phyloP scores from a whole-genome alignment of 768 basidiomycete species.

The Leucocoprinus sp. region DNA sequence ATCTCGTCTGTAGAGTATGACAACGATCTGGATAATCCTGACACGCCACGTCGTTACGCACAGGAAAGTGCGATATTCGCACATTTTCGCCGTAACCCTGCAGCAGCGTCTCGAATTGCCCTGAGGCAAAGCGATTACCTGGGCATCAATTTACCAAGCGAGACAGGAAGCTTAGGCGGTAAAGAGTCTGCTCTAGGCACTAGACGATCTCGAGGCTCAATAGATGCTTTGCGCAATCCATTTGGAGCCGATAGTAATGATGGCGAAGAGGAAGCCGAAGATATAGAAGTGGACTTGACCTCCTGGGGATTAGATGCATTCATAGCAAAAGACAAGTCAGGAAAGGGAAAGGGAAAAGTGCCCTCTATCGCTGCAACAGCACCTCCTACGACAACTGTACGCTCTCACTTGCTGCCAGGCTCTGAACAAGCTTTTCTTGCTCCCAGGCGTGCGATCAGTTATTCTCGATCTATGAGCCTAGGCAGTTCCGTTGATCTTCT shows the following conservation, averaged over 20 bases:
- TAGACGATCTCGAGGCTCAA: slow-evolving; percentile 48
- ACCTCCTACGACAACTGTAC: slow-evolving; percentile 32
- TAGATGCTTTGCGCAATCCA: slow-evolving; percentile 63
- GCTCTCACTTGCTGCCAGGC: slow-evolving; percentile 34
- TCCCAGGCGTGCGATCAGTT: slow-evolving; percentile 31
- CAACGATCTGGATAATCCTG: slow-evolving; percentile 69
- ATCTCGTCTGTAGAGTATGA: slow-evolving; percentile 64
- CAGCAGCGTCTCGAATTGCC: slow-evolving; percentile 32
- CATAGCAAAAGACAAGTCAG: slow-evolving; percentile 60
- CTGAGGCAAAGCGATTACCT: slow-evolving; percentile 59
- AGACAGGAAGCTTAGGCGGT: slow-evolving; percentile 38
- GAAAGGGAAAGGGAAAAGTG: slow-evolving; percentile 38
- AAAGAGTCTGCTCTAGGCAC: slow-evolving; percentile 41
- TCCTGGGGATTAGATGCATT: slow-evolving; percentile 82
- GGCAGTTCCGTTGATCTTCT: slow-evolving; percentile 48
- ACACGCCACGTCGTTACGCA: slow-evolving; percentile 53
- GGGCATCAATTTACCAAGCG: slow-evolving; percentile 58
- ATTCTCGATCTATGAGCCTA: slow-evolving; percentile 57
- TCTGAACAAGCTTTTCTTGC: slow-evolving; percentile 26
- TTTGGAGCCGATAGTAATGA: slow-evolving; percentile 59
- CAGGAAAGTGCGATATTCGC: slow-evolving; percentile 83
- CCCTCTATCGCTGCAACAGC: slow-evolving; percentile 12
- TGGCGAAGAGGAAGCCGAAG: slow-evolving; percentile 35
- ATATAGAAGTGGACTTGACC: slow-evolving; percentile 68
- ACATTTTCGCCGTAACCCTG: slow-evolving; percentile 56